phyloP scores from a whole-genome alignment of 148 eudicot species.

The Nepenthes mirabilis region DNA sequence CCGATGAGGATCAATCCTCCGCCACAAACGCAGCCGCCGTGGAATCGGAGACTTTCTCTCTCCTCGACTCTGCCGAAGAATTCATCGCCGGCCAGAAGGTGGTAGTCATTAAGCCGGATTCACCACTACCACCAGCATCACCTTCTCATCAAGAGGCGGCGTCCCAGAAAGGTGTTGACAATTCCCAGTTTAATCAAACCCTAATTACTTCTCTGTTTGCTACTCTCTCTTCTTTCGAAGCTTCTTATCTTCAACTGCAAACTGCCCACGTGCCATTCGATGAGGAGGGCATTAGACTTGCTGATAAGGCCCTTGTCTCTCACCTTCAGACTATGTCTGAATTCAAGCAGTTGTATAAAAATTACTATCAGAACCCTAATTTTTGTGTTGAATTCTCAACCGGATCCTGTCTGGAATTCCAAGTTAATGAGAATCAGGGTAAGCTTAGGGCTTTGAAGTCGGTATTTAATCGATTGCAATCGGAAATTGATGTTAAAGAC shows the following conservation, averaged over 20 bases:
- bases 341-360: constrained; percentile 40
- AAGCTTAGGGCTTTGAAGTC: constrained; percentile 78
- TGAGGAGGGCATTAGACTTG: constrained; percentile 32
- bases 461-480: constrained; percentile 57
- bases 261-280: constrained; percentile 74
- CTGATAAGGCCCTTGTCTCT: constrained; percentile 54
- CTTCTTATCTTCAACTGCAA: constrained; percentile 78
- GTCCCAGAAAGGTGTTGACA: neutral
- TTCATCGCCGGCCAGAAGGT: constrained; percentile 42
- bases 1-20: constrained; percentile 35
- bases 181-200: constrained; percentile 35
- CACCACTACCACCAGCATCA: constrained; percentile 5
- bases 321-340: constrained; percentile 63
- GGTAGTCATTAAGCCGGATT: constrained; percentile 48
- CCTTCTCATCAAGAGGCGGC: constrained; percentile 19
- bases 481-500: constrained; percentile 69
- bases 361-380: constrained; percentile 25
- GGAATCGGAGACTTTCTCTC: constrained; percentile 24
- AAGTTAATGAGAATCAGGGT: constrained; percentile 95
- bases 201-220: constrained; percentile 63
- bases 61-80: constrained; percentile 41
- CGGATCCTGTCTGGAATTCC: constrained; percentile 73
- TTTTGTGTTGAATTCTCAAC: constrained; percentile 33
- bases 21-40: constrained; percentile 6
- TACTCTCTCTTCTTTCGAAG: constrained; percentile 68